Base-by-base conservation (phyloP, 1,139 yeast genomes). In the Magnusiomyces suaveolens region DNA sequence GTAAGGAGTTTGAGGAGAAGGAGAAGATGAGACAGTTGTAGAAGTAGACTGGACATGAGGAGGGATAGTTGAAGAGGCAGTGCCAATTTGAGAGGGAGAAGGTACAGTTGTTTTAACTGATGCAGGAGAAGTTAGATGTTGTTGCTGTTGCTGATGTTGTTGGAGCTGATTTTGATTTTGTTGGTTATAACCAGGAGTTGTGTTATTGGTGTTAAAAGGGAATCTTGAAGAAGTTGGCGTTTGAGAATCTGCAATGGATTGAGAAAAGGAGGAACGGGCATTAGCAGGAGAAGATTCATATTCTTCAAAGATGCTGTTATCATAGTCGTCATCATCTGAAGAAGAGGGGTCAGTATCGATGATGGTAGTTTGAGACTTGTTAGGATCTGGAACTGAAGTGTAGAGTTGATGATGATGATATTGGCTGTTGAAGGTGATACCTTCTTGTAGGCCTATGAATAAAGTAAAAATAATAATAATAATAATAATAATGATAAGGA, bases 301-400 rank as follows among this genome's bases (percentile, higher is more conserved):
- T 26, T 51, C 58, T 36, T 56, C 56, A 20, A 49, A 56, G 48
- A 56, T 56, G 41, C 57, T 55, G 43, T 55, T 53, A 32, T 52
- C 48, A 41, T 55, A 55, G 16, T 55, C 51, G 18, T 36, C 41
- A 36, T 36, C 58, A 39, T 53, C 56, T 1, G 56, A 53, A n/a
- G 52, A 43, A 25, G 58, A 56, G 43, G 50, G 50, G 21, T 56
- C 58, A 12, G 58, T 56, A 38, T 56, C 58, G 23, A 56, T 56
- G 43, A 56, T 56, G 14, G 58, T 56, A 3, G 58, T 53, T 44
- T 56, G 58, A 32, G 58, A 56, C 43, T 54, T 50, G 43, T 44
- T 53, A 18, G 52, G 38, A 39, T 56, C 56, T 52, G 21, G 51
- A 53, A 6, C 52, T 47, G 23, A 6, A 20, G 18, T 47, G 43